Evolutionary conservation across 1,284 basidiomycete species (phyloP), one percentile per base, ranked within the genome.

Genomic region (Austroboletus sp.): DNA sequence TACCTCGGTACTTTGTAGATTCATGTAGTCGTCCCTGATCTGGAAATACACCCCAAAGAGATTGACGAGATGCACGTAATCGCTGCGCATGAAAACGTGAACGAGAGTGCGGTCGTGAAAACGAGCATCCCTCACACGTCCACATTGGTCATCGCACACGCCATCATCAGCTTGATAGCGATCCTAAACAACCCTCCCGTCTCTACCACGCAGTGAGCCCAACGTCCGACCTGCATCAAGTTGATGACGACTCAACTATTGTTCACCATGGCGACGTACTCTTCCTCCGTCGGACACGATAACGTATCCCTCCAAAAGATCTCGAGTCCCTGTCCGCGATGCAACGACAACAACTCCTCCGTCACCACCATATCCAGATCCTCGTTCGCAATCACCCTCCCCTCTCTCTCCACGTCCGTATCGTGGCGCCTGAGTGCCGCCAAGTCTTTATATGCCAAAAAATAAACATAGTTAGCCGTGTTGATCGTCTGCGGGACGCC

Each of bases 401-500:
- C 51, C 12, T 0, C 7, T 7, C 53, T 35, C 23, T 57, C 68
- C 23, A n/a, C 12, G 31, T 60, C 48, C 0, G 45, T 21, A 15
- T 32, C 30, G 3, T 49, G 40, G 19, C 21, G 62, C 12, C 80
- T 74, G 21, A 94, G 71, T 17, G 73, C 68, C 41, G 86, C 79
- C 0, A 89, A 73, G 56, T 89, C 84, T 55, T 86, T 77, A 65
- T 86, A 91, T 0, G 87, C 90, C 25, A 88, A 75, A 60, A 98
- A 98, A 66, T 96, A 98, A 34, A 93, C 90, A 57, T 98, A 98
- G 65, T 98, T 98, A 1, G 94, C 95, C 0, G 89, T 85, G 63
- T 99, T 99, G 70, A 98, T 94, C 0, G 95, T 97, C 63, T 98
- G 94, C 0, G 95, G 91, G 2, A 96, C 70, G 2, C 95, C 95